Percentiles rank a stretch among this genome's conserved stretches.
These are phyloP conservation scores for Kalmanozyma brasiliensis DNA, from an alignment of 1,284 basidiomycete species.

Conservation along the genomic window DNA sequence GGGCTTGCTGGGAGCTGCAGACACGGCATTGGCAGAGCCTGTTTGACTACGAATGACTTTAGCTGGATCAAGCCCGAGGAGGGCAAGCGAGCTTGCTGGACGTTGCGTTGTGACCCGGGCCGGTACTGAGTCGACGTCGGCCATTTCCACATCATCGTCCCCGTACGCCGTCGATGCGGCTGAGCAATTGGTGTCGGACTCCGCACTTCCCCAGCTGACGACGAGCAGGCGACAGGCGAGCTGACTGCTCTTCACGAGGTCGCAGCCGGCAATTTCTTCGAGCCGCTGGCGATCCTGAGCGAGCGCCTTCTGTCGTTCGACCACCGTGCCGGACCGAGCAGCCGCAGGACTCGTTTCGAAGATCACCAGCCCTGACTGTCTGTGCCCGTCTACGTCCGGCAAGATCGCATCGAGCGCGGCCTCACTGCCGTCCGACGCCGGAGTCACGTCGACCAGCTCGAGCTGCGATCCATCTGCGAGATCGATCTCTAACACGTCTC, in stretches of 20 bases:
- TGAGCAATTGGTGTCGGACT: background rate
- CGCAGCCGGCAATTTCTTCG: conserved; percentile 15
- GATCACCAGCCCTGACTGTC: conserved; percentile 37
- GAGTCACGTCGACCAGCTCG: conserved; percentile 27
- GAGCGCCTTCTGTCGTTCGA: conserved; percentile 7
- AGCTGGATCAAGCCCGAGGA: conserved; percentile 13
- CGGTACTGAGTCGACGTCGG: conserved; percentile 1
- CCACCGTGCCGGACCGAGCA: conserved; percentile 11
- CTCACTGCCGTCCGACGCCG: background rate
- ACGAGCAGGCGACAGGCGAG: conserved; percentile 34
- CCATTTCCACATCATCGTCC: conserved; percentile 23
- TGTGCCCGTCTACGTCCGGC: conserved; percentile 10
- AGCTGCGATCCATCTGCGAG: conserved; percentile 38
- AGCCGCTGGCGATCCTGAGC: conserved; percentile 22
- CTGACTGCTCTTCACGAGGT: conserved; percentile 11
- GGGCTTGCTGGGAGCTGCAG: background rate
- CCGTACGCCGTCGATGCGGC: background rate
- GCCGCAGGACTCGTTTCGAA: conserved; percentile 36
- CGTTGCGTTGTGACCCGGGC: background rate
- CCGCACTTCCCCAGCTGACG: conserved; percentile 23
- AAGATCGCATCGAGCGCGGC: conserved; percentile 12
- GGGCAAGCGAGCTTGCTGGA: background rate
- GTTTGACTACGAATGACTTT: conserved; percentile 2
- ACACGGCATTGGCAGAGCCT: background rate
- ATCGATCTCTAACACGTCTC: conserved; percentile 28